These are phyloP conservation scores for Brasilioporus rufonigricans DNA, from an alignment of 768 basidiomycete genomes.

Conservation along the genomic window DNA sequence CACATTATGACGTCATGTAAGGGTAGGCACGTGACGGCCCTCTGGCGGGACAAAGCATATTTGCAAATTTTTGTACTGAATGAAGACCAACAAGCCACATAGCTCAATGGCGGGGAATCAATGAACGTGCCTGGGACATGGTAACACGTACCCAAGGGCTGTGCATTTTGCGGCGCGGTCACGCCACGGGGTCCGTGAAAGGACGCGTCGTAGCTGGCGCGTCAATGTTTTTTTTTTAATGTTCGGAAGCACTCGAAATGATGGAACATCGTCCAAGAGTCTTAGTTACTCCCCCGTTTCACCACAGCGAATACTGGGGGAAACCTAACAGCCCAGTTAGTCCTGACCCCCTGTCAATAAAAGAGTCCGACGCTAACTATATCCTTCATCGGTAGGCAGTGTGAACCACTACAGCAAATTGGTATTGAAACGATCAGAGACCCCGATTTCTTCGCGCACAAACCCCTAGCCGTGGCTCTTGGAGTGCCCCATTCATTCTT, in stretches of 20 bases:
- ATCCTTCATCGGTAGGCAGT: neutral
- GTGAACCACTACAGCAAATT: neutral
- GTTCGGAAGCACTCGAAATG: neutral
- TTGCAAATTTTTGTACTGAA: no score
- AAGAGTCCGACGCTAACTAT: no score
- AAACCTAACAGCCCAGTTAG: neutral
- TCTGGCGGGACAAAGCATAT: neutral
- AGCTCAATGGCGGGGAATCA: no score
- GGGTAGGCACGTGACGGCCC: no score
- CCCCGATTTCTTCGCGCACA: no score
- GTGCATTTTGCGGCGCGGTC: neutral
- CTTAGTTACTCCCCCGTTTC: neutral
- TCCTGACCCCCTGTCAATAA: no score
- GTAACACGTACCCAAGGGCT: neutral
- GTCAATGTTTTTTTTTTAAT: neutral
- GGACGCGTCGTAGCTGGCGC: no score
- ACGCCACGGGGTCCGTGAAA: neutral
- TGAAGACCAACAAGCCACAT: no score
- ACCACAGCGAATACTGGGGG: neutral
- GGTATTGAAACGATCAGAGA: no score
- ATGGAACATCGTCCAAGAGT: neutral
- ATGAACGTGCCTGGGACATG: neutral
- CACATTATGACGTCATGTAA: no score
- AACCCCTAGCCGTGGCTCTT: no score
- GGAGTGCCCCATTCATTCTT: neutral